These are phyloP conservation scores for Plantago elongata DNA, from an alignment of 257 asterid species.

Conservation along the genomic window DNA sequence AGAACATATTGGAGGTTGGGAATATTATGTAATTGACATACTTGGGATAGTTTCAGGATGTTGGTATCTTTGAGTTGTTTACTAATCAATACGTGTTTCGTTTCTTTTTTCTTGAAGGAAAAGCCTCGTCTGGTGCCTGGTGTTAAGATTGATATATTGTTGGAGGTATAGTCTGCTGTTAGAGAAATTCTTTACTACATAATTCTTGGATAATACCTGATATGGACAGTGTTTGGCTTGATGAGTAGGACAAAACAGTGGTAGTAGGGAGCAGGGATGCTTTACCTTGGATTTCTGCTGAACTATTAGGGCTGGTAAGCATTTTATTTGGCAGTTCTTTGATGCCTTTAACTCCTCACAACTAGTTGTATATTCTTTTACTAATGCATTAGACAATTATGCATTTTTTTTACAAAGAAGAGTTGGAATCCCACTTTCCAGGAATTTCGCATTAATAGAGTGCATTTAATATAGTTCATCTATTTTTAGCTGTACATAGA, in stretches of 20 bases:
- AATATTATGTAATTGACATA: neutral
- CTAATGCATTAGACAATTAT: too few species aligned
- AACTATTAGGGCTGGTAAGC: constrained; percentile 60
- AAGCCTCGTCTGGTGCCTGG: constrained; percentile 64
- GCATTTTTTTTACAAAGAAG: too few species aligned
- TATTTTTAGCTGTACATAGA: too few species aligned
- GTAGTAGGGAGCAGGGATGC: constrained; percentile 36
- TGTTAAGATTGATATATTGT: constrained; percentile 62
- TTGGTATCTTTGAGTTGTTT: constrained; percentile 4
- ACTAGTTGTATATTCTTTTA: too few species aligned
- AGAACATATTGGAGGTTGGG: constrained; percentile 42
- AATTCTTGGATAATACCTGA: constrained; percentile 20
- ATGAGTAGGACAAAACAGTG: constrained; percentile 46
- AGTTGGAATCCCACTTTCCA: too few species aligned
- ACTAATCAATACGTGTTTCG: neutral
- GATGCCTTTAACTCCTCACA: constrained; percentile 10
- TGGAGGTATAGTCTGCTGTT: constrained; percentile 51
- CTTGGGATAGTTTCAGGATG: neutral
- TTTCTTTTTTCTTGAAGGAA: constrained; percentile 42
- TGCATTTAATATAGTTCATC: constrained; percentile 5
- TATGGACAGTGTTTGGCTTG: constrained; percentile 13
- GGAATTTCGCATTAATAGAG: neutral
- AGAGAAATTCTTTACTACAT: constrained; percentile 13
- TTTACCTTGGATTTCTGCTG: constrained; percentile 69
- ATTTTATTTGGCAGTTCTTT: constrained; percentile 9